Conservation (phyloP, 2,329 filamentous ascomycete genomes). For the Epichloe typhina region DNA sequence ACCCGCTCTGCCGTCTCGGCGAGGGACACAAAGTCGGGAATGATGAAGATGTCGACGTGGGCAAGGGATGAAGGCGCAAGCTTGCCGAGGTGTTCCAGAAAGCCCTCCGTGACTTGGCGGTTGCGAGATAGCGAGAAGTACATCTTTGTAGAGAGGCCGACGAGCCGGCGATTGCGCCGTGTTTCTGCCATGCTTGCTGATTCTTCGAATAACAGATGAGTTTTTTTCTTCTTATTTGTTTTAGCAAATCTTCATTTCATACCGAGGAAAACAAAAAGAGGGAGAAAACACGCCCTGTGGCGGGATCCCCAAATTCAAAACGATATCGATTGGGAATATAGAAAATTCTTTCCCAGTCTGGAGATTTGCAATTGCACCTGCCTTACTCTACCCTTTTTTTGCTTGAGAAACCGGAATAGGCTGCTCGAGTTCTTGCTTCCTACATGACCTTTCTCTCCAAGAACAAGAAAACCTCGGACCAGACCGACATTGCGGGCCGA, state of each 20-base stretch:
- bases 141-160: conserved; percentile 68
- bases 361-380: too few species aligned
- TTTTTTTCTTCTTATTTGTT: neutral
- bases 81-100: conserved; percentile 33
- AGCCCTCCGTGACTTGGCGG: conserved; percentile 35
- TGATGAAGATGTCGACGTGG: conserved; percentile 58
- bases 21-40: conserved; percentile 65
- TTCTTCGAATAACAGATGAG: neutral
- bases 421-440: too few species aligned
- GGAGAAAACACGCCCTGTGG: too few species aligned
- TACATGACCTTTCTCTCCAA: too few species aligned
- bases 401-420: too few species aligned
- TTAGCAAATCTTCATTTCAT: neutral
- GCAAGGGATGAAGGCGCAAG: conserved; percentile 27
- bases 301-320: too few species aligned
- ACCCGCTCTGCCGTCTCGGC: conserved; percentile 36
- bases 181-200: neutral
- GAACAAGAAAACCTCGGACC: too few species aligned
- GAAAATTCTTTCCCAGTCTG: too few species aligned
- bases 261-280: too few species aligned
- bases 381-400: too few species aligned
- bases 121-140: conserved; percentile 62
- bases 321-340: too few species aligned
- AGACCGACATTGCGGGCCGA: too few species aligned
- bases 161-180: conserved; percentile 38